Evolutionary conservation across 169 alveolate species (phyloP).

Genomic region (Eimeria tenella): DNA sequence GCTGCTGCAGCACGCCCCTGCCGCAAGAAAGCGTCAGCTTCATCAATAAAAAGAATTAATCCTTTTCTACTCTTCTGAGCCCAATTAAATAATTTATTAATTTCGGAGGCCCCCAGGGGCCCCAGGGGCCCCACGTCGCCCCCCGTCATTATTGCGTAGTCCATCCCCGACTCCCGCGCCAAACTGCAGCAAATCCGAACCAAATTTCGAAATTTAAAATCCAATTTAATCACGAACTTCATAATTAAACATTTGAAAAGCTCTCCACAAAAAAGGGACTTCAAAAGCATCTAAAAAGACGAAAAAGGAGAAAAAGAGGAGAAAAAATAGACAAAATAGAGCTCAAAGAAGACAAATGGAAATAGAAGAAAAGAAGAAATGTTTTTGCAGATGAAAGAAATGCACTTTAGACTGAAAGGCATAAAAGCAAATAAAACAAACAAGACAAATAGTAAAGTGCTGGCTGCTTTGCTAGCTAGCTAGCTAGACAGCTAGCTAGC

Average conservation of each 20-base stretch:
- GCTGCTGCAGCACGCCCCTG: conserved; percentile 72
- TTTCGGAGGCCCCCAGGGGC: conserved; percentile 94
- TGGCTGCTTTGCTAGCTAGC: too few relatives aligned
- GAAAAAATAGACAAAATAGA: too few relatives aligned
- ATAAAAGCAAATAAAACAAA: too few relatives aligned
- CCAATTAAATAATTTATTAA: conserved; percentile 97
- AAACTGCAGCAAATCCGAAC: conserved; percentile 49
- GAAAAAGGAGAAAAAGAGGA: too few relatives aligned
- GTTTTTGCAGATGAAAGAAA: neutral
- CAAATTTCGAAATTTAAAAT: too few relatives aligned
- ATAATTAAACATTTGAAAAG: too few relatives aligned
- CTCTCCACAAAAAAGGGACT: too few relatives aligned
- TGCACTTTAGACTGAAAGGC: too few relatives aligned
- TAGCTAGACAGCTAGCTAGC: too few relatives aligned
- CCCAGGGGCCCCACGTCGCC: conserved; percentile 99
- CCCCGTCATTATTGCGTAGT: conserved; percentile 97
- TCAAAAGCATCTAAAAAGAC: too few relatives aligned
- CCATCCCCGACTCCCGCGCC: conserved; percentile 94
- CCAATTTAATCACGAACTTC: too few relatives aligned
- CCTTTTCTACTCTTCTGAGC: conserved; percentile 95
- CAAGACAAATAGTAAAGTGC: too few relatives aligned
- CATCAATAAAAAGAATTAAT: conserved; percentile 97
- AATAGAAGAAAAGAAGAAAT: neutral
- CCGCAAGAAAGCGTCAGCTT: conserved; percentile 98
- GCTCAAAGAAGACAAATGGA: neutral